Conservation (phyloP, 2,329 filamentous ascomycete species). For the Alternaria gaisen region DNA sequence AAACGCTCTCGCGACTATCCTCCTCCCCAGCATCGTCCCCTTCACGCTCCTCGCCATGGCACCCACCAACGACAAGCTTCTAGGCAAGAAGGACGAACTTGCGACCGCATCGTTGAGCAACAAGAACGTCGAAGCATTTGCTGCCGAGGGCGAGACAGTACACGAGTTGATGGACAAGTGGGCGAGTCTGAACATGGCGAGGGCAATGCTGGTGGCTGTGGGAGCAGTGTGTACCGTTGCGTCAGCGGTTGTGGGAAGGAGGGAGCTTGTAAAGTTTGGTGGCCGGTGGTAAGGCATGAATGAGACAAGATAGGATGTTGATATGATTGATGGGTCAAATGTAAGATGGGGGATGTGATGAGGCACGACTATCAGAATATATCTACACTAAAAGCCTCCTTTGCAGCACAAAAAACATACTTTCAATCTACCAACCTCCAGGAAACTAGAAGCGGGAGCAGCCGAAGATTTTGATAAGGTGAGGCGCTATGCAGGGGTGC, state of each 20-base stretch:
- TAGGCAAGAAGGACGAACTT: slow-evolving; percentile 55
- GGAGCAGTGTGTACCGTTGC: slow-evolving; percentile 34
- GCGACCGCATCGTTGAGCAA: slow-evolving; percentile 50
- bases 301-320: slow-evolving; percentile 15
- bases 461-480: too few relatives aligned
- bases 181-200: slow-evolving; percentile 62
- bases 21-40: slow-evolving; percentile 60
- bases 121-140: slow-evolving; percentile 47
- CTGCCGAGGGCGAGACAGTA: slow-evolving; percentile 55
- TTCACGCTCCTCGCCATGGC: slow-evolving; percentile 61
- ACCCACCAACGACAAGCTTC: slow-evolving; percentile 60
- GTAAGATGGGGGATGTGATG: too few relatives aligned
- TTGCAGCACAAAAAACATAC: too few relatives aligned
- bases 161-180: slow-evolving; percentile 65
- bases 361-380: too few relatives aligned
- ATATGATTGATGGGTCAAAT: too few relatives aligned
- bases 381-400: background rate
- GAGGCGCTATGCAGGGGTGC: too few relatives aligned
- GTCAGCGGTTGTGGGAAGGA: slow-evolving; percentile 38
- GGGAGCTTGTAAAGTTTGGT: slow-evolving; percentile 35
- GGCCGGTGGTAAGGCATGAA: slow-evolving; percentile 24
- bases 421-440: too few relatives aligned
- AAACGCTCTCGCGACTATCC: slow-evolving; percentile 58
- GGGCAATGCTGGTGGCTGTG: slow-evolving; percentile 48
- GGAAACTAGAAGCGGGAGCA: too few relatives aligned